Base-by-base conservation (phyloP, 768 basidiomycete genomes). In the Pisolithus microcarpus region DNA sequence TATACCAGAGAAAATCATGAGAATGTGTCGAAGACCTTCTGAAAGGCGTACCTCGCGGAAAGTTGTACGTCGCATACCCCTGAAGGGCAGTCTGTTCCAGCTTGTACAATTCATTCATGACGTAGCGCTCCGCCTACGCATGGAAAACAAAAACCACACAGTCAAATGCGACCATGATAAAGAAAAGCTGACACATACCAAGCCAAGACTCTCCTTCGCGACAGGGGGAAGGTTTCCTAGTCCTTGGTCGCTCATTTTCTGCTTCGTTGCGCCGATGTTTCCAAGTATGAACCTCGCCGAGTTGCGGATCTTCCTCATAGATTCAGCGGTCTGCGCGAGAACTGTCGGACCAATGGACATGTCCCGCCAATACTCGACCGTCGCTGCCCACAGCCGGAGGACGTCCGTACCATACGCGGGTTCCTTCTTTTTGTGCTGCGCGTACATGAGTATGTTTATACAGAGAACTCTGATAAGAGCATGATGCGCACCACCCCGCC, bases 311-410 rank as follows among this genome's bases (percentile, higher is more conserved):
- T 90, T 95, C 46, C 91, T 75, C 61, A 91, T 67, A 0, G 80
- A 80, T 59, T 93, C 87, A 0, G 80, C 77, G 1, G 84, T 78
- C 60, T 92, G 87, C 0, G 80, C 71, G 24, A 98, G 75, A 13
- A 88, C 79, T 0, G 77, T 84, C 1, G 83, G 80, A 0, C 95
- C 89, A 47, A 97, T 84, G 6, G 87, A 80, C 70, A 89, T 88
- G 65, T 98, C 95, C 24, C 81, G 78, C 68, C 87, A 84, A 61
- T 90, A 95, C 58, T 96, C 92, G 21, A 90, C 85, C 0, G 88
- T 86, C 3, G 92, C 94, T 8, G 80, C 87, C 95, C 95, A 99
- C 7, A 95, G 72, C 7, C 95, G 79, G 30, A 98, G 75, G 2
- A 86, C 78, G 60, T 97, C 94, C 7, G 88, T 75, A 2, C 95